Percentiles rank a stretch among this genome's conserved stretches.
Evolutionary conservation across 2,329 filamentous ascomycete genomes (phyloP).

Genomic region (Aspergillus chevalieri): DNA sequence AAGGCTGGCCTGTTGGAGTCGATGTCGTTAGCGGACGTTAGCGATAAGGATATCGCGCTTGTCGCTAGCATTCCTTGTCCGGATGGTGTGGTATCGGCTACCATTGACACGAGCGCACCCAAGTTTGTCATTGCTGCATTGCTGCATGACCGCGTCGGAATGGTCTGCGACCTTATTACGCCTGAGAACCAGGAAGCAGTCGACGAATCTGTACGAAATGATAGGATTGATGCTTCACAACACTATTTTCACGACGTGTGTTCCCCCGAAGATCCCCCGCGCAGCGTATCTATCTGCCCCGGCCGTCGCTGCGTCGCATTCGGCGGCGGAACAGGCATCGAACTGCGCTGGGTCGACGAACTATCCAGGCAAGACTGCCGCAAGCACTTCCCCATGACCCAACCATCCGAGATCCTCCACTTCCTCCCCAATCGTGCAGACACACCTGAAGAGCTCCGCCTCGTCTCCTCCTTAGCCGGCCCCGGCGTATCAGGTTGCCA

Average conservation of each 20-base stretch:
- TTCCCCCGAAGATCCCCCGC: slow-evolving; percentile 56
- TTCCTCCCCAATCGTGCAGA: slow-evolving; percentile 53
- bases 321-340: slow-evolving; percentile 57
- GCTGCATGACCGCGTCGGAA: slow-evolving; percentile 54
- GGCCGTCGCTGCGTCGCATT: slow-evolving; percentile 60
- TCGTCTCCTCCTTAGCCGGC: slow-evolving; percentile 57
- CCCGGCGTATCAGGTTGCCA: slow-evolving; percentile 24
- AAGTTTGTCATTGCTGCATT: slow-evolving; percentile 54
- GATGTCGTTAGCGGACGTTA: slow-evolving; percentile 19
- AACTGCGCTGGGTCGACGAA: slow-evolving; percentile 56
- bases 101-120: slow-evolving; percentile 56
- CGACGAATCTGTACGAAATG: slow-evolving; percentile 7
- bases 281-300: slow-evolving; percentile 61
- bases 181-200: slow-evolving; percentile 8
- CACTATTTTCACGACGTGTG: slow-evolving; percentile 50
- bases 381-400: slow-evolving; percentile 36
- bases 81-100: slow-evolving; percentile 51
- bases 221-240: slow-evolving; percentile 22
- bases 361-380: slow-evolving; percentile 35
- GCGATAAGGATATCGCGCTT: slow-evolving; percentile 34
- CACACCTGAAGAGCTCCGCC: slow-evolving; percentile 51
- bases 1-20: slow-evolving; percentile 8
- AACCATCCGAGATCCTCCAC: slow-evolving; percentile 43
- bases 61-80: slow-evolving; percentile 54
- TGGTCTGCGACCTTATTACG: slow-evolving; percentile 52